Conservation (phyloP, 2,329 filamentous ascomycete genomes). For the Biscogniauxia marginata region DNA sequence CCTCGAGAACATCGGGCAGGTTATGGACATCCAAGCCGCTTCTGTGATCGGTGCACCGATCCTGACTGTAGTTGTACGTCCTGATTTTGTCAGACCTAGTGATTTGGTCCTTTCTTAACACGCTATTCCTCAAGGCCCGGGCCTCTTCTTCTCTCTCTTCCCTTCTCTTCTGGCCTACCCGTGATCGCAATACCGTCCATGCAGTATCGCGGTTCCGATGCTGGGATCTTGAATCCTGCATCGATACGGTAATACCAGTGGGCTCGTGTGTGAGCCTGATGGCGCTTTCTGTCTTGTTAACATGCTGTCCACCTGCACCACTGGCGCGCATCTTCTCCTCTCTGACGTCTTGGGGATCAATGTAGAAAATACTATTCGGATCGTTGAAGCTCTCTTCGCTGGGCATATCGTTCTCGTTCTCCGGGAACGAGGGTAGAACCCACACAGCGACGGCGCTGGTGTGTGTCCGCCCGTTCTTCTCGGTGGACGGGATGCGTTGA, state of each 20-base stretch:
- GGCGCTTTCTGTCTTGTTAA: conserved; percentile 97
- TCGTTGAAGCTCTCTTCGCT: conserved; percentile 68
- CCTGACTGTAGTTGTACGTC: conserved; percentile 77
- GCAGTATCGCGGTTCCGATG: conserved; percentile 84
- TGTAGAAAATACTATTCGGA: conserved; percentile 87
- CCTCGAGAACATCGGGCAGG: conserved; percentile 75
- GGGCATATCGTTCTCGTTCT: conserved; percentile 45
- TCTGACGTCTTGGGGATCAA: conserved; percentile 78
- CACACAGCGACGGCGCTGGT: conserved; percentile 91
- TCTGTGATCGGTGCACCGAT: conserved; percentile 85
- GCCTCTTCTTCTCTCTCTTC: conserved; percentile 84
- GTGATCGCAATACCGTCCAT: conserved; percentile 80
- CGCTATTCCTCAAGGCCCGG: conserved; percentile 69
- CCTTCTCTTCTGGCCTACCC: conserved; percentile 74
- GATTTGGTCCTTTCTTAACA: conserved; percentile 76
- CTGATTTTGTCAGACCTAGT: conserved; percentile 91
- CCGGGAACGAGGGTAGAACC: conserved; percentile 81
- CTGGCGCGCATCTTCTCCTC: conserved; percentile 88
- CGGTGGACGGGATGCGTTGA: conserved; percentile 88
- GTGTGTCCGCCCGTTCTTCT: conserved; percentile 87
- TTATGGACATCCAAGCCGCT: conserved; percentile 78
- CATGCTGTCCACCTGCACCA: conserved; percentile 93
- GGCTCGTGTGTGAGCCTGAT: conserved; percentile 89
- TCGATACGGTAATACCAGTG: conserved; percentile 80
- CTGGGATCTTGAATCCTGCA: conserved; percentile 92